phyloP scores from a whole-genome alignment of 225 moss, liverwort and hornwort species.

The Lunularia cruciata region DNA sequence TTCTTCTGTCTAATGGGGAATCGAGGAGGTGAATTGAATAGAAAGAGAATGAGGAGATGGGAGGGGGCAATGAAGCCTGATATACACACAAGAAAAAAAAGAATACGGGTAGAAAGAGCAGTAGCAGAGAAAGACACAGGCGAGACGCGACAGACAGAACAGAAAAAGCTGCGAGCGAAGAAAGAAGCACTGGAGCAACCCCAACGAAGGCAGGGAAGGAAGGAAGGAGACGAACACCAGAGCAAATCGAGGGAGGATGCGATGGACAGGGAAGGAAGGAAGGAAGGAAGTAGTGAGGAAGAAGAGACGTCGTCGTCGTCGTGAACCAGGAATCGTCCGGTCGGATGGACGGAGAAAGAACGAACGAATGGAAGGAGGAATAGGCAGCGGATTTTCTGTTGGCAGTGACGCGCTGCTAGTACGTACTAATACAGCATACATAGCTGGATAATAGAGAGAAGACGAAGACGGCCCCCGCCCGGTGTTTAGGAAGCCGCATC shows the following conservation, averaged over 20 bases:
- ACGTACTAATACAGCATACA: no score
- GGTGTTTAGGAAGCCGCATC: not conserved
- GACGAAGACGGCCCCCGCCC: no score
- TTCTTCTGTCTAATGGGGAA: not conserved
- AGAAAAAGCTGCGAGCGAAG: not conserved
- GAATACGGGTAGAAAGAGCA: not conserved
- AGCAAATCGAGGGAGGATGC: not conserved
- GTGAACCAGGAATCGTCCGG: slow-evolving; percentile 3
- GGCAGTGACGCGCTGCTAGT: not conserved
- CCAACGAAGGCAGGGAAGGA: not conserved
- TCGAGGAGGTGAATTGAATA: slow-evolving; percentile 7
- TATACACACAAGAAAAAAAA: slow-evolving; percentile 30
- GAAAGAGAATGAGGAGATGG: not conserved
- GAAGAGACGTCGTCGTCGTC: not conserved
- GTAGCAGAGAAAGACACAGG: not conserved
- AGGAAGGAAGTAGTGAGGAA: slow-evolving; percentile 1
- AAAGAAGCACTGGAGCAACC: not conserved
- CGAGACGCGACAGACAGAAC: not conserved
- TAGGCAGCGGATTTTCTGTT: not conserved
- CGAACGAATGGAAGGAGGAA: no score
- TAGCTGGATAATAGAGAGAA: no score
- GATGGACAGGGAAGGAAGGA: not conserved
- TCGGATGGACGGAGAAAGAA: no score
- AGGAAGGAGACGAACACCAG: not conserved
- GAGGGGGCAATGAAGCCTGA: slow-evolving; percentile 27